A percentile compares a stretch with the other conserved stretches of the same genome.
phyloP scores from a whole-genome alignment of 148 eudicot genomes.

The Mesembryanthemum crystallinum region DNA sequence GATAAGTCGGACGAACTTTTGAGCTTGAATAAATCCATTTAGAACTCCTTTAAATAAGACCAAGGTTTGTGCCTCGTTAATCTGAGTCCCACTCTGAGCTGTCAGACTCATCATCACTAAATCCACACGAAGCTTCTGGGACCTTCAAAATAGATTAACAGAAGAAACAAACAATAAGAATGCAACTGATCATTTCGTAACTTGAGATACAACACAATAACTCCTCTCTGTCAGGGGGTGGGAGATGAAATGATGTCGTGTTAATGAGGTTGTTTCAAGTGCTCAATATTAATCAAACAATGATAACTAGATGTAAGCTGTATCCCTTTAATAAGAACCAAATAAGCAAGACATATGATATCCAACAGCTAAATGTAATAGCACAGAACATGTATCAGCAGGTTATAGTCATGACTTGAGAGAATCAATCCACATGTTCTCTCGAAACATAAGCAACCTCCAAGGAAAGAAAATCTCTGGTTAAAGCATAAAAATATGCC shows the following conservation, averaged over 20 bases:
- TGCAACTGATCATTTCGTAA: neutral
- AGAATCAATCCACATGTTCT: no score
- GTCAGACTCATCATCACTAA: constrained; percentile 29
- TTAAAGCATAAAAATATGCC: no score
- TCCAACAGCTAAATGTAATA: no score
- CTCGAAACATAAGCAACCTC: no score
- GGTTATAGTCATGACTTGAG: no score
- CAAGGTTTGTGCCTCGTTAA: constrained; percentile 14
- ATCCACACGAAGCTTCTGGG: constrained; percentile 16
- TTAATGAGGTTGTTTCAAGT: no score
- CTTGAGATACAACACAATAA: constrained; percentile 3
- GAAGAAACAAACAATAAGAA: constrained; percentile 6
- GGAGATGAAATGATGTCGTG: neutral
- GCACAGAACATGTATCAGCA: no score
- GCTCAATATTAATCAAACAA: no score
- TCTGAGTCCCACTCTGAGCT: constrained; percentile 37
- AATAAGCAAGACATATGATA: no score
- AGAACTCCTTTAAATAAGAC: neutral
- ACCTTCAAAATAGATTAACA: constrained; percentile 23
- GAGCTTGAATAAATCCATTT: neutral
- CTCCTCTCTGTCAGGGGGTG: neutral
- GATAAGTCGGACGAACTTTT: neutral
- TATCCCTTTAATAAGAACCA: no score
- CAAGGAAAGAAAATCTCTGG: no score
- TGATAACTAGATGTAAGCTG: no score